These are phyloP conservation scores for Penicillium sp. DNA, from an alignment of 2,329 filamentous ascomycete genomes.

Conservation along the genomic window DNA sequence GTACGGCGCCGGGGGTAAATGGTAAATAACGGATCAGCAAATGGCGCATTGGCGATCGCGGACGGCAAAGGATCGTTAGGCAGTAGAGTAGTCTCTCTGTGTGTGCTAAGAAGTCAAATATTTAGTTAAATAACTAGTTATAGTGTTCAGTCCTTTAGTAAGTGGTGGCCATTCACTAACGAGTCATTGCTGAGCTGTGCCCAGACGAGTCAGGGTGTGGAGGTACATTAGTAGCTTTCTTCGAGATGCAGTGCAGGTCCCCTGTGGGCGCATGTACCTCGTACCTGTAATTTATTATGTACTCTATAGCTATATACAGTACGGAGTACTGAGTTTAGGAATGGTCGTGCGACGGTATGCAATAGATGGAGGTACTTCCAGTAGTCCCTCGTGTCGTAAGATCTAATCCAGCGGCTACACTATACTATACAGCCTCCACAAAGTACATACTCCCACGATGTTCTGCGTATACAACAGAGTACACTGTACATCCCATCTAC, in stretches of 20 bases:
- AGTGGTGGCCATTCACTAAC: neutral
- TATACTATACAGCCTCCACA: neutral
- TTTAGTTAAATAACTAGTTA: too few species aligned
- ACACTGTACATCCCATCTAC: neutral
- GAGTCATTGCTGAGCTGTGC: neutral
- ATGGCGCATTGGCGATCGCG: constrained; percentile 18
- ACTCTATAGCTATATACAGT: neutral
- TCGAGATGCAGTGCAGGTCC: neutral
- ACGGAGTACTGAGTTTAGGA: neutral
- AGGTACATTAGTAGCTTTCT: neutral
- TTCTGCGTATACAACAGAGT: neutral
- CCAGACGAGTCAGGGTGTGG: neutral
- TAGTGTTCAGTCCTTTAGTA: too few species aligned
- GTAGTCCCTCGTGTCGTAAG: constrained; percentile 17
- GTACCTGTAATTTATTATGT: neutral
- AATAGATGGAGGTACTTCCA: constrained; percentile 1
- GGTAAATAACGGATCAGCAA: neutral
- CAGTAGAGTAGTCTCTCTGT: too few species aligned
- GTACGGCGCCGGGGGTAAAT: constrained; percentile 14
- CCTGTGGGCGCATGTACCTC: neutral
- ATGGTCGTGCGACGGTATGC: neutral
- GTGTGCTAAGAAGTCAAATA: too few species aligned
- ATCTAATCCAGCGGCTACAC: neutral
- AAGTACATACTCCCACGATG: neutral
- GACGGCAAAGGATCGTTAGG: neutral